Conservation (phyloP, 768 basidiomycete species). For the Trametes cingulata region DNA sequence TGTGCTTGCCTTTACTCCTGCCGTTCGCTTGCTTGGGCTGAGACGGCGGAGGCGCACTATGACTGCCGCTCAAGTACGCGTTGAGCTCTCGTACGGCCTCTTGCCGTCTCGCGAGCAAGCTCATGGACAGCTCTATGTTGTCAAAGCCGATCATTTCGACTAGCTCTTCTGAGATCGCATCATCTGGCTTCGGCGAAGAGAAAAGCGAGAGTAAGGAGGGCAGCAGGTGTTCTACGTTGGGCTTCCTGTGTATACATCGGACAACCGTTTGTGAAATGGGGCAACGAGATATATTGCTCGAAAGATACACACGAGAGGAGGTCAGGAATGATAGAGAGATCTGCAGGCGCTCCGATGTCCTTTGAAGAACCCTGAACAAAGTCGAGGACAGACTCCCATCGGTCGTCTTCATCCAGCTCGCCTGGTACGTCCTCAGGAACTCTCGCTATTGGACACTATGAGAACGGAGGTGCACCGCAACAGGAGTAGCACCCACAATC, state of each 20-base stretch:
- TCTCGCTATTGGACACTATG: neutral
- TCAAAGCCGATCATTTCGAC: constrained; percentile 85
- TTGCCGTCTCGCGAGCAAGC: constrained; percentile 61
- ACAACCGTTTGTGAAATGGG: neutral
- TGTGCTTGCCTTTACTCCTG: constrained; percentile 12
- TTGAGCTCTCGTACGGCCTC: constrained; percentile 8
- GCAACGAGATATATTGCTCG: neutral
- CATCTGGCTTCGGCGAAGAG: constrained; percentile 53
- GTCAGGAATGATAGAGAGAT: constrained; percentile 8
- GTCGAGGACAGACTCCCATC: constrained; percentile 27
- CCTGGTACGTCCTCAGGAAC: neutral
- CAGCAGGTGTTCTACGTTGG: constrained; percentile 29
- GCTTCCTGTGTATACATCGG: constrained; percentile 25
- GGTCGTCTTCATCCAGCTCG: constrained; percentile 13
- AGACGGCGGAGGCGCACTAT: neutral
- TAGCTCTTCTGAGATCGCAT: constrained; percentile 76
- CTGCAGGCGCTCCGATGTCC: neutral
- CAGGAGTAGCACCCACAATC: neutral
- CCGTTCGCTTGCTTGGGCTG: neutral
- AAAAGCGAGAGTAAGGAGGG: constrained; percentile 40
- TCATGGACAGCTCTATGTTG: constrained; percentile 73
- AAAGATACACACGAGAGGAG: constrained; percentile 25
- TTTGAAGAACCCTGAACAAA: constrained; percentile 7
- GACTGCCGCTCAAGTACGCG: neutral
- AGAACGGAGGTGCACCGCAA: neutral